phyloP scores from a whole-genome alignment of 2,329 filamentous ascomycete species.

The Pestalotiopsis sp. region DNA sequence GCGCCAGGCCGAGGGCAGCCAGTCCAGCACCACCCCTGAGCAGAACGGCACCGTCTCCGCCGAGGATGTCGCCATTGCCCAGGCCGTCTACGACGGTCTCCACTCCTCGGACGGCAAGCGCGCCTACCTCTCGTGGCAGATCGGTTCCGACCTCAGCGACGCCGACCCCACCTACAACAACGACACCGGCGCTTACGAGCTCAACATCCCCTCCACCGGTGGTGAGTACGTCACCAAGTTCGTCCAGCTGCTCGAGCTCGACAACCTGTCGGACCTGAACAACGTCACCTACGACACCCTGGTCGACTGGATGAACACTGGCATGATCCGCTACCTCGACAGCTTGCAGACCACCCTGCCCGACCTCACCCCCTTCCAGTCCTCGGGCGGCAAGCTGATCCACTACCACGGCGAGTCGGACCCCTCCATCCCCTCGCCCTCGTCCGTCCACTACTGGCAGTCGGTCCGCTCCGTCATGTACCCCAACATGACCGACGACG shows the following conservation, averaged over 20 bases:
- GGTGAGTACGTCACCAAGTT: constrained; percentile 42
- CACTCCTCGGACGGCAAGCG: constrained; percentile 33
- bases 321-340: constrained; percentile 49
- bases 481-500: constrained; percentile 36
- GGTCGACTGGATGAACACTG: constrained; percentile 53
- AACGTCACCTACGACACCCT: constrained; percentile 58
- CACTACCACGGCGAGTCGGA: constrained; percentile 47
- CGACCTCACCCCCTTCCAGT: constrained; percentile 36
- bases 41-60: constrained; percentile 32
- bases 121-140: constrained; percentile 37
- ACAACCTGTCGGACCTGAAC: constrained; percentile 44
- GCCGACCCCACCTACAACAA: constrained; percentile 33
- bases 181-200: constrained; percentile 32
- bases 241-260: constrained; percentile 38
- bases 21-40: constrained; percentile 29
- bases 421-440: constrained; percentile 43
- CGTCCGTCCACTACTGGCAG: constrained; percentile 49
- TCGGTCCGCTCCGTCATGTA: constrained; percentile 52
- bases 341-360: constrained; percentile 35
- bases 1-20: constrained; percentile 16
- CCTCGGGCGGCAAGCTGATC: constrained; percentile 44
- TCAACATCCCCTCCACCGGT: constrained; percentile 33
- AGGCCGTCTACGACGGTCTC: constrained; percentile 35
- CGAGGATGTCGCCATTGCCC: constrained; percentile 29
- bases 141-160: constrained; percentile 33